These are phyloP conservation scores for Parafenestella ontariensis DNA, from an alignment of 2,329 filamentous ascomycete species.

Conservation along the genomic window DNA sequence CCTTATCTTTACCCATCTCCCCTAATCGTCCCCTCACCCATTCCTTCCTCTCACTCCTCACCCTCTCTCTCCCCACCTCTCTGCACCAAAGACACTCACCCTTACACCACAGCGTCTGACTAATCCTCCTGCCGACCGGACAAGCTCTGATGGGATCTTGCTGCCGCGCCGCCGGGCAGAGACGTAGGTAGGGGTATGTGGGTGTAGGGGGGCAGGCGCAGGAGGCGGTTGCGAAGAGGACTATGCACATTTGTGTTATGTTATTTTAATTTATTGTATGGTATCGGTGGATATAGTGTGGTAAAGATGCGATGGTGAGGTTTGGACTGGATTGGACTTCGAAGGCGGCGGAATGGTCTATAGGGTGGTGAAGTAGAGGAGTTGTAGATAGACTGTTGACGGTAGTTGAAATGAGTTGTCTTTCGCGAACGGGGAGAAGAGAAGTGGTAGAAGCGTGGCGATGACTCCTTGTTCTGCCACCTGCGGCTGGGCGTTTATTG, in stretches of 20 bases:
- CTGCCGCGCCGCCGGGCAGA: slow-evolving; percentile 13
- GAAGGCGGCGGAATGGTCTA: too few relatives aligned
- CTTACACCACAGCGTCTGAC: slow-evolving; percentile 3
- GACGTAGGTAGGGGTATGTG: slow-evolving; percentile 22
- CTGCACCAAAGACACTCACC: slow-evolving; percentile 31
- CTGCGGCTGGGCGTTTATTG: too few relatives aligned
- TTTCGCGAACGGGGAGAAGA: slow-evolving; percentile 2
- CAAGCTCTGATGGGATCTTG: slow-evolving; percentile 19
- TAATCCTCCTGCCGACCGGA: slow-evolving; percentile 18
- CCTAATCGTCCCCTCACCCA: slow-evolving; percentile 15
- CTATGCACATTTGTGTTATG: slow-evolving; percentile 40
- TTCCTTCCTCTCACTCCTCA: slow-evolving; percentile 14
- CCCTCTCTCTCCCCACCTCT: slow-evolving; percentile 16
- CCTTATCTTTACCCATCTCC: slow-evolving; percentile 2
- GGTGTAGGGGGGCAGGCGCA: slow-evolving; percentile 38
- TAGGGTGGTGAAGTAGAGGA: too few relatives aligned
- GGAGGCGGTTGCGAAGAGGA: slow-evolving; percentile 23
- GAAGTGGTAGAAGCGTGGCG: neutral
- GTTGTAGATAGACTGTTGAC: too few relatives aligned
- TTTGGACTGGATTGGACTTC: too few relatives aligned
- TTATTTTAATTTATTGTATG: too few relatives aligned
- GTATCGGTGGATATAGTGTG: too few relatives aligned
- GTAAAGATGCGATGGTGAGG: too few relatives aligned
- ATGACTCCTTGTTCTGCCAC: neutral
- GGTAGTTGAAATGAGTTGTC: too few relatives aligned